Percentiles rank a stretch among this genome's conserved stretches.
Conservation (phyloP, 2,329 filamentous ascomycete genomes). For the Penicillium freii region DNA sequence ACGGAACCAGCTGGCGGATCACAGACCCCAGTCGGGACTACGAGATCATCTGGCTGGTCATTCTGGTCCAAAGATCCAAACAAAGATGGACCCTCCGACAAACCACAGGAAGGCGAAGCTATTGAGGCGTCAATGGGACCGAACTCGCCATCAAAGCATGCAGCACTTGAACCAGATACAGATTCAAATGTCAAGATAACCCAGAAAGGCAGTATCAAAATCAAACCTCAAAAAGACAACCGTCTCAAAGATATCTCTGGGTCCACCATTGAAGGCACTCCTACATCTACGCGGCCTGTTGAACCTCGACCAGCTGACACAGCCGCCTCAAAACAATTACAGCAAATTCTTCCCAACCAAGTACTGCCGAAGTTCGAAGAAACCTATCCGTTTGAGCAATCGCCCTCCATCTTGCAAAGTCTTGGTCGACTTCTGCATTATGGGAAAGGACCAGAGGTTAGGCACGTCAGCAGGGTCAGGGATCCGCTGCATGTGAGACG, state of each 20-base stretch:
- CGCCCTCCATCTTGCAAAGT: slow-evolving; percentile 64
- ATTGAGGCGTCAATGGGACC: slow-evolving; percentile 25
- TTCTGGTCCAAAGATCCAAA: slow-evolving; percentile 42
- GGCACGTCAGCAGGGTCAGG: slow-evolving; percentile 70
- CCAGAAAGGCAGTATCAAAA: slow-evolving; percentile 31
- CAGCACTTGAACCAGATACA: slow-evolving; percentile 17
- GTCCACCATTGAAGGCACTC: slow-evolving; percentile 17
- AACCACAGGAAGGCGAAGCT: slow-evolving; percentile 27
- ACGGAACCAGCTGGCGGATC: slow-evolving; percentile 22
- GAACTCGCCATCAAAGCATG: slow-evolving; percentile 19
- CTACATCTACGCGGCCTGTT: slow-evolving; percentile 20
- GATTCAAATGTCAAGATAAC: slow-evolving; percentile 27
- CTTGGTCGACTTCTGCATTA: slow-evolving; percentile 47
- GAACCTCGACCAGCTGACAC: slow-evolving; percentile 29
- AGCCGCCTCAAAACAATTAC: slow-evolving; percentile 36
- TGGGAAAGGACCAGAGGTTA: slow-evolving; percentile 58
- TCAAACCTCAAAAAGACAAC: slow-evolving; percentile 28
- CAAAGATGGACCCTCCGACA: slow-evolving; percentile 25
- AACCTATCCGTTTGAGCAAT: slow-evolving; percentile 46
- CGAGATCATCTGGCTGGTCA: slow-evolving; percentile 40
- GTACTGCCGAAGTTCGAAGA: slow-evolving; percentile 49
- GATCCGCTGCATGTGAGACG: slow-evolving; percentile 72
- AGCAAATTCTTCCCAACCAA: slow-evolving; percentile 45
- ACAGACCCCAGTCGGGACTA: slow-evolving; percentile 24
- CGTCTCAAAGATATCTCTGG: slow-evolving; percentile 25